Base-by-base conservation (phyloP, 2,329 filamentous ascomycete species). In the Tolypocladium endophyticum region DNA sequence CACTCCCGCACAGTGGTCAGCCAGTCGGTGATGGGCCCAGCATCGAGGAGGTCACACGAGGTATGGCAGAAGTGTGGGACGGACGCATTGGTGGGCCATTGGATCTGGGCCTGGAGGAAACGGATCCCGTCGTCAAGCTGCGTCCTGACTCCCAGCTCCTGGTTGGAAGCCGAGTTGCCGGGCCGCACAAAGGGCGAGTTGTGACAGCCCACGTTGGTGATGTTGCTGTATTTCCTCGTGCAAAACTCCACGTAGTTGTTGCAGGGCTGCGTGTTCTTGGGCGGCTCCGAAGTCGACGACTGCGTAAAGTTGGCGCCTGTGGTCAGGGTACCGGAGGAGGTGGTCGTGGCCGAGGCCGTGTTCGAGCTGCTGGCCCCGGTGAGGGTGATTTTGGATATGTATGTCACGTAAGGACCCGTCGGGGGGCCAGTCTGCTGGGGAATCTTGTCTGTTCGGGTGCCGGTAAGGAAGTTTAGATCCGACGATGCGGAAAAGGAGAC, bases 221-320 rank as follows among this genome's bases (percentile, higher is more conserved):
- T 87, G 71, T 94, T 92, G 78, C 87, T 85, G 73, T 92, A 95
- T 66, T 84, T 86, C 61, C 89, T 83, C 7, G 74, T 75, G 76
- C 90, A 95, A 67, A 94, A 86, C 72, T 93, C 89, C 30, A 87
- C 74, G 65, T 89, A 85, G 71, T 86, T 85, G 73, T 95, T 95
- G 79, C 90, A 95, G 5, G 89, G 86, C 61, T 85, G 85, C 0
- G 88, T 92, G 72, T 92, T 93, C 54, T 81, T 83, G 1, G 86
- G 79, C 57, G 74, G 64, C 33, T 64, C 55, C 68, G 70, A 61
- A 11, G 70, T 73, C 20, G 74, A 66, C 14, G 73, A 72, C 52
- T 71, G 72, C 60, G 74, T 75, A 57, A 73, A 69, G 64, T 76
- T 78, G 47, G 73, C 73, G n/a, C 67, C 68, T 23, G 69, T 62